Evolutionary conservation across 352 stramenopile genomes (phyloP), one percentile per base, ranked within the genome.

Genomic region (Phytophthora lateralis): DNA sequence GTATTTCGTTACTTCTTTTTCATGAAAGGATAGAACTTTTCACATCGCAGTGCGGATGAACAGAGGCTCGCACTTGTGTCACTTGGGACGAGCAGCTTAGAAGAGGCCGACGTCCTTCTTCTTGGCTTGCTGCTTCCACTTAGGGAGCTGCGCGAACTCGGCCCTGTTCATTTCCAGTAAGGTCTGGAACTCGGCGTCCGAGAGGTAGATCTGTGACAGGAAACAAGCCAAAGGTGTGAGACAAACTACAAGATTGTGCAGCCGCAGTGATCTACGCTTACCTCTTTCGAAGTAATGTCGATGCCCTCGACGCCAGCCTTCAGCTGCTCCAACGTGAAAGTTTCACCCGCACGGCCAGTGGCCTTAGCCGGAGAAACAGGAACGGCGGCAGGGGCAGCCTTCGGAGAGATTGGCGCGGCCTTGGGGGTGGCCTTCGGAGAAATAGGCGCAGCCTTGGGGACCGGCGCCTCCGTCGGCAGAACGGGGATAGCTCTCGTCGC

Each of bases 41-140:
- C 39, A 60, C 42, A 48, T 11, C 6, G 8, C 30, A 37, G 30
- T 5, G 30, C 30, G n/a, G n/a, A 18, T 17, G n/a, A 14, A 41
- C 32, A 4, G 10, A 30, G 32, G 3, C 32, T 24, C 7, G n/a
- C n/a, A 44, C 38, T 26, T 44, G 38, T 24, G 38, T 38, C 32
- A 15, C n/a, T 44, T 14, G 6, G 15, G 9, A 24, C 38, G 38
- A 18, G 21, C n/a, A 38, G 20, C 29, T 90, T 86, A 97, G 68
- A 97, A 97, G 39, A 97, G 73, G 27, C 83, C 75, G 8, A 80
- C 70, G 17, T 93, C 80, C 75, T 95, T 95, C 81, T 97, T 97
- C 73, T 91, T 90, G 34, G 77, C 76, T 54, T 93, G 79, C 66
- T 91, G 79, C 75, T 91, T 90, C 89, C 89, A 97, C 71, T 95